Base-by-base conservation (phyloP, 2,329 filamentous ascomycete species). In the Aureobasidium pullulans region DNA sequence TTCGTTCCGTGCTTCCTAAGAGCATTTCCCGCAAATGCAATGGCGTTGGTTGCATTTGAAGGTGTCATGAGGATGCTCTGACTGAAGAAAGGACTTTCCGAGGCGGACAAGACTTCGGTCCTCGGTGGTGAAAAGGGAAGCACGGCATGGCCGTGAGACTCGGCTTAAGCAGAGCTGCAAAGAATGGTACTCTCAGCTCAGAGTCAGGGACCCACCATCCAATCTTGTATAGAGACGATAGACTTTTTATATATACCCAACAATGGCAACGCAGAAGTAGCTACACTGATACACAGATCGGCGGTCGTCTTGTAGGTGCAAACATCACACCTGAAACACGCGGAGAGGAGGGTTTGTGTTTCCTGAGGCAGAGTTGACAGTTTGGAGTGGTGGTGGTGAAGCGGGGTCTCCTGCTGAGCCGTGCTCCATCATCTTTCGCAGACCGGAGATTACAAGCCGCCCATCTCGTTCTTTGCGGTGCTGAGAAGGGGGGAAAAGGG, bases 11-110 rank as follows among this genome's bases (percentile, higher is more conserved):
- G 93, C 72, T 96, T 97, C 71, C 71, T 97, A 70, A 80, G 94
- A 64, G 94, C 94, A 3, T 97, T 97, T 72, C 94, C 94, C 13
- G 93, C 94, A 28, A 97, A 97, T 77, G 94, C 92, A 0, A 88
- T 94, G 83, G 93, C 94, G 1, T 75, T 97, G 70, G 85, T 96
- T 57, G 92, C 89, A 31, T 97, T 97, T 78, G 94, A 99, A 73
- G 89, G 87, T 2, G 88, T 94, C 15, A 71, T 73, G 70, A 64
- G 71, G 60, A 61, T 62, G 43, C 59, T 28, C 69, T 73, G 70
- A 64, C 43, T 31, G 4, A 11, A 36, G 42, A 13, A 32, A 29
- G 50, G 28, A 42, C 10, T 11, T 19, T 34, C 36, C 34, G 49
- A 53, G 13, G 49, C 34, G 29, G 6, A 48, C 9, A 31, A 48